Evolutionary conservation across 1,284 basidiomycete genomes (phyloP), one percentile per base, ranked within the genome.

Genomic region (Taiwanofungus camphoratus): DNA sequence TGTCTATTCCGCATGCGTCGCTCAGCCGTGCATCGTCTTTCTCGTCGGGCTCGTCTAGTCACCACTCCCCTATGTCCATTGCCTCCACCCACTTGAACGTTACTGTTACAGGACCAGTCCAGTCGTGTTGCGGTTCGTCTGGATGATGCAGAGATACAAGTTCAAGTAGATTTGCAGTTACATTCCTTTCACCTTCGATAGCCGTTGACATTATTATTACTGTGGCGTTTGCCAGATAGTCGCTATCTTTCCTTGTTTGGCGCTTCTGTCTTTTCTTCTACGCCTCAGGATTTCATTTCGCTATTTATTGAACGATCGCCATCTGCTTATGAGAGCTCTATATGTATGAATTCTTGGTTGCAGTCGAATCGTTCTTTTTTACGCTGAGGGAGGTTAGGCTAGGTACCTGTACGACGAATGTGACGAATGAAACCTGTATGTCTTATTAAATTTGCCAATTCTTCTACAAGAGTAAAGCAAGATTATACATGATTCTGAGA

Each of bases 21-120:
- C 35, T 53, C 23, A 54, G 52, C 32, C 54, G 52, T 16, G 54
- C 50, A 12, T 54, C 54, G 5, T 56, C 52, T 15, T 39, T 42
- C 5, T 53, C 55, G 3, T 54, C 55, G 7, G 44, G 44, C 30
- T 52, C 53, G 3, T 53, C 51, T 11, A 41, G 41, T 9, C 45
- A 43, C 3, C 32, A 27, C 2, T 42, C 45, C 5, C 26, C 37
- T 15, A 13, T 27, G 23, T 40, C 43, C 5, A 24, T 40, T 33
- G 31, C 31, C 1, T 9, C 8, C 11, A 7, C 31, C 11, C 31
- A 8, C 7, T 13, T 7, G 26, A 27, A 13, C 26, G 26, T 27
- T 27, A 16, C 11, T 16, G 31, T 7, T 33, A 1, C 31, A 2
- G 9, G 31, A 9, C 15, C 7, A n/a, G n/a, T 33, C 31, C 31